phyloP scores from a whole-genome alignment of 2,329 filamentous ascomycete species.

The Pseudogymnoascus sp. region DNA sequence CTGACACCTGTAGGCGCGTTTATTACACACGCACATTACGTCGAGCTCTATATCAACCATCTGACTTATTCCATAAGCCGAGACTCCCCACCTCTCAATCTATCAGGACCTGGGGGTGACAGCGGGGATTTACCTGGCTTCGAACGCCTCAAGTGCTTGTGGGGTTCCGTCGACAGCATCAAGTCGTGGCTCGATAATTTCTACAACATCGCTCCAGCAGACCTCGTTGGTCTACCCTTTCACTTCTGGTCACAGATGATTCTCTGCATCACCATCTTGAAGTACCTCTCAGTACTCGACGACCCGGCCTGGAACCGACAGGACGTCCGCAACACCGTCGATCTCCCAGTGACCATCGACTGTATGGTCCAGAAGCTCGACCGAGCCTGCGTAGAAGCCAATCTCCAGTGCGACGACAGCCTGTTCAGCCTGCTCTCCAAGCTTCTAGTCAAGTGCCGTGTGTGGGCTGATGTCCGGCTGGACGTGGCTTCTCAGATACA shows the following conservation, averaged over 20 bases:
- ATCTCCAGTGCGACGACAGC: conserved; percentile 26
- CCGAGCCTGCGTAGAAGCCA: conserved; percentile 22
- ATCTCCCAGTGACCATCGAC: conserved; percentile 28
- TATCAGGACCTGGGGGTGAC: conserved; percentile 16
- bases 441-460: conserved; percentile 19
- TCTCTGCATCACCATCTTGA: conserved; percentile 29
- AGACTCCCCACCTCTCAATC: conserved; percentile 15
- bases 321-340: conserved; percentile 28
- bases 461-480: not conserved
- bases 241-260: conserved; percentile 33
- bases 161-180: conserved; percentile 29
- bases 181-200: conserved; percentile 30
- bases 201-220: conserved; percentile 21
- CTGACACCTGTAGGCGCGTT: conserved; percentile 14
- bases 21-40: conserved; percentile 12
- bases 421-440: conserved; percentile 22
- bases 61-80: conserved; percentile 23
- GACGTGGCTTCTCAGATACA: not conserved
- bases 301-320: conserved; percentile 33
- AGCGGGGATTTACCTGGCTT: conserved; percentile 20
- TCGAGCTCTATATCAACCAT: conserved; percentile 18
- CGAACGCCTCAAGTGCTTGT: conserved; percentile 29
- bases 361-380: conserved; percentile 26
- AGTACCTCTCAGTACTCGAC: conserved; percentile 30
- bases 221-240: conserved; percentile 28